Conservation (phyloP, 345 rosid genomes). For the Arabis alpina region DNA sequence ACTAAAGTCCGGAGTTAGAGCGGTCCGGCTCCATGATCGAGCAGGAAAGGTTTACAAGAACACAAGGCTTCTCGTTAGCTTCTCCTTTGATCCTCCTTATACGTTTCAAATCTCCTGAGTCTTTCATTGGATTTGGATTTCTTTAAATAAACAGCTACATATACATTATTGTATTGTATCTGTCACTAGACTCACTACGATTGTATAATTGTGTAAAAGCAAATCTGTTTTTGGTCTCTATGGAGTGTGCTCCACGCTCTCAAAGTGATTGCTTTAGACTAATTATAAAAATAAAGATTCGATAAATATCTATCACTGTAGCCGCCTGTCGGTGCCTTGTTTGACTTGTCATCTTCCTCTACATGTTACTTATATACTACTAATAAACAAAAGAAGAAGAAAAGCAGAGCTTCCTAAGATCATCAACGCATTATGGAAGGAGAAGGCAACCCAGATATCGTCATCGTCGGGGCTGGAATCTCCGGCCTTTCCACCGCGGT, state of each 20-base stretch:
- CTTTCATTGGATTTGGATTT: too few relatives aligned
- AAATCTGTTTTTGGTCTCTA: too few relatives aligned
- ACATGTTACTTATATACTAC: neutral
- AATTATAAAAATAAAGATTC: neutral
- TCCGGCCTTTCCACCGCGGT: slow-evolving; percentile 68
- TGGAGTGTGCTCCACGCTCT: neutral
- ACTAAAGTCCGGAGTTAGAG: slow-evolving; percentile 62
- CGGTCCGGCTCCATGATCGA: slow-evolving; percentile 61
- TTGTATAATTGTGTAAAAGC: too few relatives aligned
- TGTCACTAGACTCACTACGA: neutral
- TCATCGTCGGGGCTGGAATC: slow-evolving; percentile 71
- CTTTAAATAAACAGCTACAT: neutral
- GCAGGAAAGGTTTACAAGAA: slow-evolving; percentile 57
- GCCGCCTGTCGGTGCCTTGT: slow-evolving; percentile 36
- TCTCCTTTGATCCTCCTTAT: slow-evolving; percentile 38
- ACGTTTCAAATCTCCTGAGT: slow-evolving; percentile 31
- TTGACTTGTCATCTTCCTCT: slow-evolving; percentile 33
- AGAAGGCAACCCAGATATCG: slow-evolving; percentile 43
- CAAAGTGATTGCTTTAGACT: too few relatives aligned
- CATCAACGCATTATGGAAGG: slow-evolving; percentile 36
- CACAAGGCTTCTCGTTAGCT: slow-evolving; percentile 56
- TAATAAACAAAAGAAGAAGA: neutral
- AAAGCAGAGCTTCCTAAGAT: slow-evolving; percentile 25
- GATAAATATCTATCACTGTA: neutral
- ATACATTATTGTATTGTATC: neutral